These are phyloP conservation scores for Sonneratia alba DNA, from an alignment of 345 rosid species.

Conservation along the genomic window DNA sequence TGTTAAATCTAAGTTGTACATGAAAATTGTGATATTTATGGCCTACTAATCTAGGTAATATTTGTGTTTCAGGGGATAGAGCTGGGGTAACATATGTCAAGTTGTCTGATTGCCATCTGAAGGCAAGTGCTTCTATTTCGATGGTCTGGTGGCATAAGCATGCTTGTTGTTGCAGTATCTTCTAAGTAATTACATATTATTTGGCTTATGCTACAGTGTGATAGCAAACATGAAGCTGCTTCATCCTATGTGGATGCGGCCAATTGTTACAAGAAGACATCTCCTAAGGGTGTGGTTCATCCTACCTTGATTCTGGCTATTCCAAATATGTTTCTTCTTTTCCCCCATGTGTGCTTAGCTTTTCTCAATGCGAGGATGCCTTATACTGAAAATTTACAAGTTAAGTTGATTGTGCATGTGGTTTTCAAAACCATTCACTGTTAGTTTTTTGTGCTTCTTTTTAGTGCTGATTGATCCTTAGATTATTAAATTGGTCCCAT, in stretches of 20 bases:
- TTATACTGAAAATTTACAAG: no score
- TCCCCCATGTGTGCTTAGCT: no score
- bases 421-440: no score
- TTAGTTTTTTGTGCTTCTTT: no score
- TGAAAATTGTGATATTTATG: not conserved
- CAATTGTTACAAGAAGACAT: slow-evolving; percentile 73
- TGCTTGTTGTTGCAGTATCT: not conserved
- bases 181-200: not conserved
- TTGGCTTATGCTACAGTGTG: slow-evolving; percentile 31
- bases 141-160: not conserved
- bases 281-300: slow-evolving; percentile 39
- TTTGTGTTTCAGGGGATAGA: slow-evolving; percentile 53
- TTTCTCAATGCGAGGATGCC: no score
- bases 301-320: no score
- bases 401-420: no score
- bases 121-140: slow-evolving; percentile 23
- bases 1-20: not conserved
- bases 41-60: not conserved
- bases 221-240: slow-evolving; percentile 85
- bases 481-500: no score
- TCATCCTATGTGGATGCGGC: slow-evolving; percentile 82
- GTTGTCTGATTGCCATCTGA: slow-evolving; percentile 65
- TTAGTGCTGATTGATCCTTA: no score
- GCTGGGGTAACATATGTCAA: slow-evolving; percentile 64
- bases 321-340: not conserved